Base-by-base conservation (phyloP, 2,329 filamentous ascomycete genomes). In the Chaetomiaceae sp. region DNA sequence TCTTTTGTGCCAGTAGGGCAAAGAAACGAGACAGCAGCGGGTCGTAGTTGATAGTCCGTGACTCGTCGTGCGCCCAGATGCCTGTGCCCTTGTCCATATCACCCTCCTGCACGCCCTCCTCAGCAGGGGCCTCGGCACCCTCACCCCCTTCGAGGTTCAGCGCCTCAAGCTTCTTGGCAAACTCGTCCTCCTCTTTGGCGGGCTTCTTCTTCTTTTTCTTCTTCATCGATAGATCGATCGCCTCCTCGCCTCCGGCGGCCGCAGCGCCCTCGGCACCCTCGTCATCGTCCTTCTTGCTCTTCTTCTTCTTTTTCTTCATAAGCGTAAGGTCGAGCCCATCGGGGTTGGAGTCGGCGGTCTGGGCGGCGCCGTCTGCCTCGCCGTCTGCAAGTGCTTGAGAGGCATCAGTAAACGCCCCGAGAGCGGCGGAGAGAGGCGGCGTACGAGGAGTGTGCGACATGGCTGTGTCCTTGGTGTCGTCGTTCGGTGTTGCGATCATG, bases 1-100 rank as follows among this genome's bases (percentile, higher is more conserved):
- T 95, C 79, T 95, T 91, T 74, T 92, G 89, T 73, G 94, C 85
- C 59, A 99, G 84, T 62, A 95, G 87, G 68, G 83, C 86, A 82
- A 96, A 99, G 81, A 99, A 99, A 63, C 94, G 89, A 67, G 80
- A 81, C 61, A 97, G 85, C 46, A 99, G 84, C 59, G 90, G 80
- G 66, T 84, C 81, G 80, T 96, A 99, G 67, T 80, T 84, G 73
- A 97, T 90, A 60, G 84, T 71, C 68, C 84, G 83, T 53, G 81
- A 84, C 70, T 86, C 82, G 67, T 91, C 84, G 76, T 96, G 90
- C 61, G 80, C 75, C 89, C 90, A 96, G 74, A 96, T 88, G 58
- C 91, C 91, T 38, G 90, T 96, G 62, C 91, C 91, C 69, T 85
- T 81, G 63, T 91, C 84, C 77, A 90, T 86, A 66, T 96, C 90